Base-by-base conservation (phyloP, 345 rosid species). In the Eucalyptus viminalis region DNA sequence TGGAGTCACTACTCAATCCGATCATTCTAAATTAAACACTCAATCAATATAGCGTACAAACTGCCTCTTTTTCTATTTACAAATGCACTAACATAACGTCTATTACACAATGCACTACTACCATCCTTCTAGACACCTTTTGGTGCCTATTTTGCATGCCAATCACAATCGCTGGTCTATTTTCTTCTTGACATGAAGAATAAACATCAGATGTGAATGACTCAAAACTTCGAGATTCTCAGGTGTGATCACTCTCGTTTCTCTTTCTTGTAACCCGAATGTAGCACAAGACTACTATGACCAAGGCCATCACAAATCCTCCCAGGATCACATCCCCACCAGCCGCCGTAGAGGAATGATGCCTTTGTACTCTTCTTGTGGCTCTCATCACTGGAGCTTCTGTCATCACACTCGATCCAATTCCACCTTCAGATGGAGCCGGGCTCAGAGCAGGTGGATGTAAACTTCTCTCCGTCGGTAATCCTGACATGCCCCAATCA, bases 271-370 rank as follows among this genome's bases (percentile, higher is more conserved):
- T 92, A 50, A 91, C 88, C 50, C 89, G 90, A 43, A 93, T 88
- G 91, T 92, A 94, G 88, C 91, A 94, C 27, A 90, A 60, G 72
- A 94, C 90, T 13, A 86, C 89, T 19, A 83, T 92, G 72, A 91
- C 88, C 34, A 91, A 37, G 24, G 88, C 93, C 49, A 50, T 54
- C 50, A 90, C 47, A 51, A 92, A 92, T 37, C 94, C 94, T 69
- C 92, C 93, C 14, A 93, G 92, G 86, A 92, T 88, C 88, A 93
- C 89, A 72, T 91, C 94, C 40, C 92, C 93, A 25, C 94, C 94
- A 0, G 89, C 92, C 2, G 86, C 86, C 2, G 89, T 87, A 5
- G 81, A 40, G 21, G 72, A 49, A 88, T 86, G 93, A 87, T 92
- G 93, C 92, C 87, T 88, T 40, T 86, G 89, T 6, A 90, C 86